phyloP scores from a whole-genome alignment of 495 filamentous ascomycete species.

The Penicillium flavigenum region DNA sequence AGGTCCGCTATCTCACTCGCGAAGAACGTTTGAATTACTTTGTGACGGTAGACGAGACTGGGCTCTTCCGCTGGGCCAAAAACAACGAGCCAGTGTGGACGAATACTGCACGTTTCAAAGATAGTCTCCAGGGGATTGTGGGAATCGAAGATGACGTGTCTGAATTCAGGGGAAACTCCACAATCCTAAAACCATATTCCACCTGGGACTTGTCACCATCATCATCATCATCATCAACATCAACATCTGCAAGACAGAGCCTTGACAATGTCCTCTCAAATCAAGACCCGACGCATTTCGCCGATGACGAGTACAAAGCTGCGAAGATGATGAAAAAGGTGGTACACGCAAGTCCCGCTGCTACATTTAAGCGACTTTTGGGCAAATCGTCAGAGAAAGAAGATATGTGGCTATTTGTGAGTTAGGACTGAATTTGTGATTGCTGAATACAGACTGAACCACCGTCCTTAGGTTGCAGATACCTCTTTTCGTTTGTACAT shows the following conservation, averaged over 20 bases:
- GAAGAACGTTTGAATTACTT: slow-evolving; percentile 74
- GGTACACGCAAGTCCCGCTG: slow-evolving; percentile 63
- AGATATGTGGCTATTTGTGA: slow-evolving; percentile 86
- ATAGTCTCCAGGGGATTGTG: slow-evolving; percentile 78
- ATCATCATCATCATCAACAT: slow-evolving; percentile 1
- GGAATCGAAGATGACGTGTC: slow-evolving; percentile 60
- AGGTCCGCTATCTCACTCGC: slow-evolving; percentile 69
- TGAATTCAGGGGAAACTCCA: slow-evolving; percentile 33
- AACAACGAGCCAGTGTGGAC: slow-evolving; percentile 77
- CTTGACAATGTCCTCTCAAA: neutral
- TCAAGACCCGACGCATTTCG: neutral
- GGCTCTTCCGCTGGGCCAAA: slow-evolving; percentile 75
- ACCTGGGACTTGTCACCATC: slow-evolving; percentile 10
- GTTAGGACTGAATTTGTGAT: slow-evolving; percentile 5
- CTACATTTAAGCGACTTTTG: slow-evolving; percentile 69
- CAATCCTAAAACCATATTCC: neutral
- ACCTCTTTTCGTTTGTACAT: slow-evolving; percentile 85
- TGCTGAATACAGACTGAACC: slow-evolving; percentile 1
- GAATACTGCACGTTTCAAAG: slow-evolving; percentile 63
- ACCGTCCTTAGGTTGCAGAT: slow-evolving; percentile 55
- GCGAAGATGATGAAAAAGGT: slow-evolving; percentile 62
- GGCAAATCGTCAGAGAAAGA: slow-evolving; percentile 69
- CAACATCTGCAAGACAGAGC: neutral
- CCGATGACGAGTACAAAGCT: slow-evolving; percentile 37
- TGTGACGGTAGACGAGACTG: slow-evolving; percentile 64